These are phyloP conservation scores for Astragalus glycyphyllos DNA, from an alignment of 306 rosid genomes.

Conservation along the genomic window DNA sequence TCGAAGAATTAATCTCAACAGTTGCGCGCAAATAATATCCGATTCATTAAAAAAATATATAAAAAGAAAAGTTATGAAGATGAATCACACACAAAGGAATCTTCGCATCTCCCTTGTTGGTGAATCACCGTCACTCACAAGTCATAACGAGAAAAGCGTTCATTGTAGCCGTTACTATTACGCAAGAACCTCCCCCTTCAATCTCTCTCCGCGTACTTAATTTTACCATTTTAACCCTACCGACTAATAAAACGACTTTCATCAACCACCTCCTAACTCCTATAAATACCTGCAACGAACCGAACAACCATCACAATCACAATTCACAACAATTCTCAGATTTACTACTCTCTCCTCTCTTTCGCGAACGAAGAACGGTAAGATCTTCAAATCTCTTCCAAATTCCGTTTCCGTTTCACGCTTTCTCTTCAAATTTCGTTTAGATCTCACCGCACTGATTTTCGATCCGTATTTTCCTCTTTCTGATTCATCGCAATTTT, in stretches of 20 bases:
- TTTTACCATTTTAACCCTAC: conserved; percentile 45
- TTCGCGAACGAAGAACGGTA: conserved; percentile 41
- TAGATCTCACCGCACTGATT: conserved; percentile 37
- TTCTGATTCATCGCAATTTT: neutral
- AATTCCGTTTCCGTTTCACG: conserved; percentile 2
- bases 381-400: conserved; percentile 11
- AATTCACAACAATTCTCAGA: neutral
- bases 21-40: too few species aligned
- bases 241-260: conserved; percentile 35
- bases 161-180: conserved; percentile 45
- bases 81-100: conserved; percentile 1
- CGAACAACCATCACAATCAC: neutral
- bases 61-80: too few species aligned
- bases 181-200: conserved; percentile 35
- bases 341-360: neutral
- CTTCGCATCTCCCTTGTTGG: neutral
- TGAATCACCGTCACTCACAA: conserved; percentile 24
- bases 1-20: too few species aligned
- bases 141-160: neutral
- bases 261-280: neutral
- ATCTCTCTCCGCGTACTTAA: neutral
- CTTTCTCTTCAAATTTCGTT: conserved; percentile 23
- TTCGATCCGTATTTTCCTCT: conserved; percentile 36
- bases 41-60: too few species aligned
- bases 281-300: conserved; percentile 29